A percentile compares a stretch with the other conserved stretches of the same genome.
These are phyloP conservation scores for Didymella sp. DNA, from an alignment of 2,329 filamentous ascomycete genomes.

Conservation along the genomic window DNA sequence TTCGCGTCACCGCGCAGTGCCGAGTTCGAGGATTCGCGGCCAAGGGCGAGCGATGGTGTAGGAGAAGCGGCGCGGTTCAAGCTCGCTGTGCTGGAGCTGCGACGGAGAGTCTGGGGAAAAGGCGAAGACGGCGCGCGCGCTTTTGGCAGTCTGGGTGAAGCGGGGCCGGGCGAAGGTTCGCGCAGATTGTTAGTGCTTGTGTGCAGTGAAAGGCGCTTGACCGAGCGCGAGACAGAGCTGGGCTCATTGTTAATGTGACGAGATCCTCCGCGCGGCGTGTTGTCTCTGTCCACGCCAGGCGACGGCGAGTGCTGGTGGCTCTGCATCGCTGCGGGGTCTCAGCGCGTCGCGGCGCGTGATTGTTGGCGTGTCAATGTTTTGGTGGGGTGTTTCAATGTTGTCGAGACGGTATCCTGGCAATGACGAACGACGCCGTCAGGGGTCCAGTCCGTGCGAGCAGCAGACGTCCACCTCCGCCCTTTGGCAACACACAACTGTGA, in stretches of 20 bases:
- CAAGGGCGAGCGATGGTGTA: constrained; percentile 51
- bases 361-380: constrained; percentile 18
- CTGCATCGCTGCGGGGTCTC: constrained; percentile 37
- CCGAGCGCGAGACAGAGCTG: constrained; percentile 41
- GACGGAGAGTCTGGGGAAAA: constrained; percentile 45
- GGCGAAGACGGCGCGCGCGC: constrained; percentile 40
- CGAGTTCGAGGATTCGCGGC: constrained; percentile 53
- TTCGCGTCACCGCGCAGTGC: constrained; percentile 52
- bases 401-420: constrained; percentile 8
- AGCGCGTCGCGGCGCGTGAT: constrained; percentile 36
- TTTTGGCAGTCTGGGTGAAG: constrained; percentile 33
- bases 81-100: constrained; percentile 54
- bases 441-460: neutral
- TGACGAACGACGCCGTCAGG: constrained; percentile 1
- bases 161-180: constrained; percentile 40
- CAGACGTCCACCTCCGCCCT: neutral
- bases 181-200: constrained; percentile 38
- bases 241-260: constrained; percentile 48
- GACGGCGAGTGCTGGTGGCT: constrained; percentile 23
- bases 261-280: constrained; percentile 22
- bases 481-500: no score
- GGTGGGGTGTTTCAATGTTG: constrained; percentile 16
- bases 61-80: constrained; percentile 49
- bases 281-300: constrained; percentile 18
- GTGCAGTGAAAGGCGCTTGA: constrained; percentile 49